Evolutionary conservation across 108 stramenopile genomes (phyloP), one percentile per base, ranked within the genome.

Genomic region (Cyclostephanos tholiformis): DNA sequence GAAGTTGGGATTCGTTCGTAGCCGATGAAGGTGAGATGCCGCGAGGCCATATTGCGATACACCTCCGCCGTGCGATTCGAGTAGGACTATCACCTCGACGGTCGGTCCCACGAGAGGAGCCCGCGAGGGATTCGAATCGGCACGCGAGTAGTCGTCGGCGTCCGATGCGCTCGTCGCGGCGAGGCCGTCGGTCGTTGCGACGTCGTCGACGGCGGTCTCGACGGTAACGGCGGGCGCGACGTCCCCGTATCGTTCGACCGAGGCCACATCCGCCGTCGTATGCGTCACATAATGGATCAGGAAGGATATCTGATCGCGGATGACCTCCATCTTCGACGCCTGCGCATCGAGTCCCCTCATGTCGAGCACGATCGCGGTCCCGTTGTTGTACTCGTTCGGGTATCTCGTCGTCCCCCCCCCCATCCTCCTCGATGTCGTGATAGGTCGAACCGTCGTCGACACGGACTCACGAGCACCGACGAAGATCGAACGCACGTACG

Each of bases 21-120:
- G 56, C 5, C 91, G 80, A 20, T 84, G 72, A 3, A 94, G 56
- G 57, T 91, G 93, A 26, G 87, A 82, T 29, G 90, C 86, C 25
- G 89, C 88, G 26, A 94, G 58, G 10, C 90, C 91, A 44, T 90
- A 94, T 50, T 90, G 86, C 2, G 82, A 72, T 25, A 88, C 91
- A 43, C 79, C 76, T 17, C 93, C 93, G 20, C 93, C 93, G 20
- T 88, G 88, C 11, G 91, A 92, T 72, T 91, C 91, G 2, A 94
- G 76, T 22, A 91, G 71, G 12, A 92, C 67, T 19, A 91, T 79
- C 1, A 94, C 78, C 83, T 94, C 92, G 3, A 89, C 38, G 10
- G 39, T 36, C 58, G 62, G 26, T 58, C 16, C 27, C 63, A 26
- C 39, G 17, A 25, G 63, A 55, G 55, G 17, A n/a, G n/a, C n/a